phyloP scores from a whole-genome alignment of 1,284 basidiomycete genomes.

The Papiliotrema terrestris region DNA sequence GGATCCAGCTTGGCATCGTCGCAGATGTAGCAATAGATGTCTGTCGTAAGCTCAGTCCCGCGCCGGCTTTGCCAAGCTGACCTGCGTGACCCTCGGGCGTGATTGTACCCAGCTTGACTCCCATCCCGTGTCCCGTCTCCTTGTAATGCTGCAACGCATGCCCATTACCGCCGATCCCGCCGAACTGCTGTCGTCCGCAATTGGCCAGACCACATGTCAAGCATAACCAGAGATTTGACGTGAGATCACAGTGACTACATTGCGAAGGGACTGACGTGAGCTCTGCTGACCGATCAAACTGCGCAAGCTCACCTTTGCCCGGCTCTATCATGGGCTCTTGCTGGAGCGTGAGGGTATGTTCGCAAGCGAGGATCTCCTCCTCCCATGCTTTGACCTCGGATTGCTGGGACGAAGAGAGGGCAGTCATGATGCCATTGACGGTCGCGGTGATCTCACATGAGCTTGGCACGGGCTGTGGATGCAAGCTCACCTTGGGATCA shows the following conservation, averaged over 20 bases:
- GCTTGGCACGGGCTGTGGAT: background rate
- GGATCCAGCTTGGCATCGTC: slow-evolving; percentile 83
- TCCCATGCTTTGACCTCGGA: slow-evolving; percentile 98
- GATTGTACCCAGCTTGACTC: slow-evolving; percentile 95
- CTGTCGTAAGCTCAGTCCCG: slow-evolving; percentile 53
- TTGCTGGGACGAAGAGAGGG: slow-evolving; percentile 83
- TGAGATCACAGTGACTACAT: slow-evolving; percentile 73
- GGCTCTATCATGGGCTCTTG: slow-evolving; percentile 54
- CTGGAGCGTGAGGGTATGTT: slow-evolving; percentile 76
- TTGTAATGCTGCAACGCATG: slow-evolving; percentile 84
- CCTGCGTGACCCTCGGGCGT: slow-evolving; percentile 90
- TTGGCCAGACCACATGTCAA: slow-evolving; percentile 91
- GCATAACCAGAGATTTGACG: slow-evolving; percentile 92
- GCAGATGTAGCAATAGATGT: slow-evolving; percentile 92
- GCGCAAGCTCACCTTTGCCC: slow-evolving; percentile 30
- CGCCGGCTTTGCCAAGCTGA: too few species aligned
- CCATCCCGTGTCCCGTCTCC: slow-evolving; percentile 71
- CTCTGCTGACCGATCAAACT: background rate
- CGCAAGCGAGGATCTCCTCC: slow-evolving; percentile 84
- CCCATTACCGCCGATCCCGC: slow-evolving; percentile 81
- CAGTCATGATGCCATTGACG: slow-evolving; percentile 69
- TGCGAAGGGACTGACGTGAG: slow-evolving; percentile 62
- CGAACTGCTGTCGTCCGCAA: slow-evolving; percentile 84
- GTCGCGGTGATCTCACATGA: slow-evolving; percentile 56
- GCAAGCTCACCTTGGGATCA: slow-evolving; percentile 45